Percentiles rank a stretch among this genome's conserved stretches.
Evolutionary conservation across 768 basidiomycete genomes (phyloP).

Genomic region (Asterophora parasitica): DNA sequence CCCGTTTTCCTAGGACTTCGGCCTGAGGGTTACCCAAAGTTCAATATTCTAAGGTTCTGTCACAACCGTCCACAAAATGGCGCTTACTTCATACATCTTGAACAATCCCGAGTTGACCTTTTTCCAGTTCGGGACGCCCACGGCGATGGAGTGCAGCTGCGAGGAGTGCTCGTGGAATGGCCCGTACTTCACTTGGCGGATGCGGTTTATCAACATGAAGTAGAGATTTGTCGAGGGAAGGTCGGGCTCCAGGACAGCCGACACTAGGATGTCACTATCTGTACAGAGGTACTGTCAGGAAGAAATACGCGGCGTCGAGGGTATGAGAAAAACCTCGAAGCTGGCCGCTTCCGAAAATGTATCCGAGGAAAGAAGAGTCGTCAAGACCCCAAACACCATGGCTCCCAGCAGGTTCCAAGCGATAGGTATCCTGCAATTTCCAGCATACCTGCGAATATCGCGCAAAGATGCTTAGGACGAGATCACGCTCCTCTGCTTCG

Average conservation of each 20-base stretch:
- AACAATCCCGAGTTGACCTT: slow-evolving; percentile 89
- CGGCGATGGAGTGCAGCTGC: slow-evolving; percentile 80
- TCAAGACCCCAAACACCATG: slow-evolving; percentile 99
- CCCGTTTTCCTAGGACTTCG: slow-evolving; percentile 89
- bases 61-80: background rate
- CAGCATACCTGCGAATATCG: slow-evolving; percentile 82
- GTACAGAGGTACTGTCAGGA: slow-evolving; percentile 7
- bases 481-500: slow-evolving; percentile 55
- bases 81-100: slow-evolving; percentile 89
- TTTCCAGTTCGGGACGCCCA: slow-evolving; percentile 82
- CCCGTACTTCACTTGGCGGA: slow-evolving; percentile 76
- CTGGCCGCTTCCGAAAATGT: slow-evolving; percentile 89
- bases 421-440: slow-evolving; percentile 83
- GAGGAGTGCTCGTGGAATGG: slow-evolving; percentile 94
- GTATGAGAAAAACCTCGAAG: slow-evolving; percentile 51
- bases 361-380: slow-evolving; percentile 85
- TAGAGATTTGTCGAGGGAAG: slow-evolving; percentile 72
- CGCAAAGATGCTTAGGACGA: slow-evolving; percentile 59
- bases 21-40: slow-evolving; percentile 38
- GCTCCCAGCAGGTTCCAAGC: slow-evolving; percentile 92
- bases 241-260: slow-evolving; percentile 53
- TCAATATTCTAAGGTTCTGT: background rate
- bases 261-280: slow-evolving; percentile 63
- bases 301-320: background rate
- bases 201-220: slow-evolving; percentile 71